Evolutionary conservation across 2,329 filamentous ascomycete genomes (phyloP).

Genomic region (Pleurostoma richardsiae): DNA sequence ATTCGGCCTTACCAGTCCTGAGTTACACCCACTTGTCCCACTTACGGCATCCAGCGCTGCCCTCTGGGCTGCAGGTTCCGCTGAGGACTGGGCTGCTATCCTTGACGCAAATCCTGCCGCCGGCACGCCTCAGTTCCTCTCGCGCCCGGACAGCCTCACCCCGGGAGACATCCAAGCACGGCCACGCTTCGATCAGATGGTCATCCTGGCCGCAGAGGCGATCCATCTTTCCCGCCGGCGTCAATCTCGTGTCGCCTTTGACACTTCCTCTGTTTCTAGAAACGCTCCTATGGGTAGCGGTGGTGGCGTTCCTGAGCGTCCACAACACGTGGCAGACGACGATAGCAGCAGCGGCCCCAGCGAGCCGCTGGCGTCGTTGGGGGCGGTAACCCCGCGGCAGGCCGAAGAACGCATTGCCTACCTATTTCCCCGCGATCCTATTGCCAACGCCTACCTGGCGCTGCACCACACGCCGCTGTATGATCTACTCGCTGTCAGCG

Average conservation of each 20-base stretch:
- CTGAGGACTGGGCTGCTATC: constrained; percentile 39
- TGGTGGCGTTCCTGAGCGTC: neutral
- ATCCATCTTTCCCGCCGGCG: constrained; percentile 30
- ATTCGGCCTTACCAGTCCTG: constrained; percentile 26
- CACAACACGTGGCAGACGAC: neutral
- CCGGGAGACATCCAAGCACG: constrained; percentile 26
- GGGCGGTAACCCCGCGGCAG: constrained; percentile 12
- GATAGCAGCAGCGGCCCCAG: neutral
- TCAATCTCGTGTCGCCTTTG: neutral
- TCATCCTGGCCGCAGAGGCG: constrained; percentile 32
- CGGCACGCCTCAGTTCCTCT: constrained; percentile 19
- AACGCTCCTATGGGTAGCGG: too few species aligned
- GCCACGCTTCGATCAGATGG: constrained; percentile 30
- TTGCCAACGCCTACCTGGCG: constrained; percentile 50
- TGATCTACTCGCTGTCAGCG: constrained; percentile 51
- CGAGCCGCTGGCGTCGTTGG: neutral
- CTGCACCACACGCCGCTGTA: constrained; percentile 54
- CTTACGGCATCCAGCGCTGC: constrained; percentile 35
- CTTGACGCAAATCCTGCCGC: constrained; percentile 18
- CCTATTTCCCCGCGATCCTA: constrained; percentile 38
- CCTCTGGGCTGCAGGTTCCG: constrained; percentile 44
- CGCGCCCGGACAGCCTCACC: constrained; percentile 26
- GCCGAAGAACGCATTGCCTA: constrained; percentile 7
- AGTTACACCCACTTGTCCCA: constrained; percentile 28
- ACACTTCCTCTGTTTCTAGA: neutral